These are phyloP conservation scores for Maudiozyma saulgeensis DNA, from an alignment of 805 yeast species.

Conservation along the genomic window DNA sequence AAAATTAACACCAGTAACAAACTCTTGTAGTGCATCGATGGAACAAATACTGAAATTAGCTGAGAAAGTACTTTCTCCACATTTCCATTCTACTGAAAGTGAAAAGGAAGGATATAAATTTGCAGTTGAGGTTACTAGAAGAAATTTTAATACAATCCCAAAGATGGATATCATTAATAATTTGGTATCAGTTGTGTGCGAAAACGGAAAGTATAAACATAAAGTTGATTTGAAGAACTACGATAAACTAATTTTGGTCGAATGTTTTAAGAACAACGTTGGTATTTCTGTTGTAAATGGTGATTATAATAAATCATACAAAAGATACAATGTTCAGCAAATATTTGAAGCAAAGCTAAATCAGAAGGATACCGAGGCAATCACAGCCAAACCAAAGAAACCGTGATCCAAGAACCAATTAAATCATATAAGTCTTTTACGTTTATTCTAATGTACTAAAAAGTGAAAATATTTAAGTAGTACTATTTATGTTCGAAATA, in stretches of 20 bases:
- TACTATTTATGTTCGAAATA: background rate
- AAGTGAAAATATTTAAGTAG: background rate
- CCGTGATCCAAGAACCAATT: background rate
- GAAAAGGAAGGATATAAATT: constrained; percentile 34
- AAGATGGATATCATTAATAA: constrained; percentile 64
- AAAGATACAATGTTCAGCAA: constrained; percentile 74
- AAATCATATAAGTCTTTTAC: background rate
- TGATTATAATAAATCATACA: constrained; percentile 41
- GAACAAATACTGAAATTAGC: constrained; percentile 59
- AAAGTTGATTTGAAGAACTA: constrained; percentile 69
- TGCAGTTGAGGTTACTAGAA: constrained; percentile 70
- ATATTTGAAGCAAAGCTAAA: constrained; percentile 43
- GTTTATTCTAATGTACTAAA: background rate
- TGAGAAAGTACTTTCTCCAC: constrained; percentile 50
- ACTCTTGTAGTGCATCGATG: constrained; percentile 61
- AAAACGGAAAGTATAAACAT: constrained; percentile 49
- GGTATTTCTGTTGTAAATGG: constrained; percentile 78
- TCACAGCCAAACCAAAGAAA: background rate
- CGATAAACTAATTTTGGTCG: constrained; percentile 72
- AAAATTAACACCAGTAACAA: constrained; percentile 69
- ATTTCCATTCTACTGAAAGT: constrained; percentile 43
- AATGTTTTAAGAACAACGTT: constrained; percentile 78
- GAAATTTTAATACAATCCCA: constrained; percentile 68
- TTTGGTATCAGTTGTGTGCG: constrained; percentile 64
- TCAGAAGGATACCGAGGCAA: constrained; percentile 6